These are phyloP conservation scores for Rhododendron williamsianum DNA, from an alignment of 148 eudicot species.

Conservation along the genomic window DNA sequence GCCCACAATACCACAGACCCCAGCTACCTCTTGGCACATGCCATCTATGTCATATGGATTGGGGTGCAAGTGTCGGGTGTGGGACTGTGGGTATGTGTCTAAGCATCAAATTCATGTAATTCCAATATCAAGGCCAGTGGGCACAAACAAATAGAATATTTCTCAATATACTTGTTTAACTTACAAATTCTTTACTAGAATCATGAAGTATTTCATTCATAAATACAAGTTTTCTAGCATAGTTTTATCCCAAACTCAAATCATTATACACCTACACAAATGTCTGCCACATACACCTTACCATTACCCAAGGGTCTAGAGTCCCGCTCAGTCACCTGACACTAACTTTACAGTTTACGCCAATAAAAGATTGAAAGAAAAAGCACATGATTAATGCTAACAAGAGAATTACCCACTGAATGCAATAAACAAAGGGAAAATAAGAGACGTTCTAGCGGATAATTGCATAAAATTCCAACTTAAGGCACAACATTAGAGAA, in stretches of 20 bases:
- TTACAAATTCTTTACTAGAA: not conserved
- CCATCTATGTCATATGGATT: not conserved
- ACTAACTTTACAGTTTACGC: not conserved
- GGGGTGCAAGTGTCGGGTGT: not conserved
- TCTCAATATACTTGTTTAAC: not conserved
- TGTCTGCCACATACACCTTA: not conserved
- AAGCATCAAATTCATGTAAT: not conserved
- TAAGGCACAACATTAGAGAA: not conserved
- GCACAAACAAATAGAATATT: not conserved
- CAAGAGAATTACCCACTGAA: not conserved
- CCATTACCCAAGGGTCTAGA: not conserved
- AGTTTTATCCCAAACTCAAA: not conserved
- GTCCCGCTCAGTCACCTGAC: not conserved
- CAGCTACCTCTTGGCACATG: not conserved
- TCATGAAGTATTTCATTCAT: not conserved
- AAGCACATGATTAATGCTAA: not conserved
- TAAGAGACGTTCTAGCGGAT: not conserved
- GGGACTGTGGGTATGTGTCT: not conserved
- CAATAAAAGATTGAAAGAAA: not conserved
- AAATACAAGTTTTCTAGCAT: not conserved
- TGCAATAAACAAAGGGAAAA: not conserved
- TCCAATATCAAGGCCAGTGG: not conserved
- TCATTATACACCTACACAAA: not conserved
- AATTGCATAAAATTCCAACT: not conserved
- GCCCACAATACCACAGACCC: not conserved